Evolutionary conservation across 2,329 filamentous ascomycete species (phyloP).

Genomic region (Aspergillus sp.): DNA sequence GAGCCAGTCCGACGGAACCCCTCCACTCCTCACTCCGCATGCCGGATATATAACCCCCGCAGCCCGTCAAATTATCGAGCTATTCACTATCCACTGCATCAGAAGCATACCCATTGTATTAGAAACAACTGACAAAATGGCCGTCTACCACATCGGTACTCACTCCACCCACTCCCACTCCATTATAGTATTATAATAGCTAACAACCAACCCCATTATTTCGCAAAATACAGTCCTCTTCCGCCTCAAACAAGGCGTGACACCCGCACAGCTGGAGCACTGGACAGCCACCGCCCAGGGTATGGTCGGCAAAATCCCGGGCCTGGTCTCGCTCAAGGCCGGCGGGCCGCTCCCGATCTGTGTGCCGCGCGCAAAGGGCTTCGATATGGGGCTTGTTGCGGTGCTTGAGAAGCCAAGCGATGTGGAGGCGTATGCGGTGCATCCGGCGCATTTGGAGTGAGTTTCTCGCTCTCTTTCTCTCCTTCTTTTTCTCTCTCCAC

Average conservation of each 20-base stretch:
- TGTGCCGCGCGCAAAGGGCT: slow-evolving; percentile 45
- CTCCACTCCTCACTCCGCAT: not conserved
- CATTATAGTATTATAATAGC: not conserved
- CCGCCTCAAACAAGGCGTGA: slow-evolving; percentile 42
- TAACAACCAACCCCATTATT: not conserved
- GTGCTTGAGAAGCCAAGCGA: slow-evolving; percentile 45
- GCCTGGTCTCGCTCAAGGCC: slow-evolving; percentile 38
- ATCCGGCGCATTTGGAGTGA: slow-evolving; percentile 49
- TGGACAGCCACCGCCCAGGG: slow-evolving; percentile 31
- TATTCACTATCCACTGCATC: not conserved
- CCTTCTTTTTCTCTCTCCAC: not conserved
- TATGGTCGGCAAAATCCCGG: slow-evolving; percentile 46
- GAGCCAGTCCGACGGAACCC: not conserved
- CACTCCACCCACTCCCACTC: not conserved
- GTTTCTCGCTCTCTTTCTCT: slow-evolving; percentile 19
- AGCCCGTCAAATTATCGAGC: not conserved
- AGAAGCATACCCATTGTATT: not conserved
- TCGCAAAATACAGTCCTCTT: slow-evolving; percentile 37
- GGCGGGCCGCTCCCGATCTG: slow-evolving; percentile 40
- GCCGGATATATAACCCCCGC: not conserved
- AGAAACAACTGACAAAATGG: slow-evolving; percentile 25
- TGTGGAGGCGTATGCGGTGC: slow-evolving; percentile 43
- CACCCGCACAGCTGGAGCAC: slow-evolving; percentile 30
- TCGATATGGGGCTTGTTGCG: slow-evolving; percentile 48
- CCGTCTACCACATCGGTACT: slow-evolving; percentile 43